Evolutionary conservation across 805 yeast species (phyloP), one percentile per base, ranked within the genome.

Genomic region (Lipomyces japonicus): DNA sequence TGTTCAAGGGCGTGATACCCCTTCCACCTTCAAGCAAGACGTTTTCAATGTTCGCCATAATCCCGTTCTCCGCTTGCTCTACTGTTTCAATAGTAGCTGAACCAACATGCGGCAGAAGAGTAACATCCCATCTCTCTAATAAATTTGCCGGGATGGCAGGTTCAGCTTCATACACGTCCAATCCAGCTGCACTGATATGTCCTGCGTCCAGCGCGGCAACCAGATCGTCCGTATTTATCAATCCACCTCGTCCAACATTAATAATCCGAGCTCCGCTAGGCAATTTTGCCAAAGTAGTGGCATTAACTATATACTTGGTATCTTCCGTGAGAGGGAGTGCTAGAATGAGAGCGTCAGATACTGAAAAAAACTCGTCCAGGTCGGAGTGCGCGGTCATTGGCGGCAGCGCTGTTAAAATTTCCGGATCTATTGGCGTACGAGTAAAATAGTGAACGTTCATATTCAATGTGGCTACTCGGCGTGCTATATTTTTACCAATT

Each of bases 171-270:
- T 72, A 80, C 16, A 80, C 85, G 53, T 80, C 84, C 3, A 79
- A 65, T 2, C 82, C 85, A 44, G 72, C 79, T 3, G 75, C 66
- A 4, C 74, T 71, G 16, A 80, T 65, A 58, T 78, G 74, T 16
- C 82, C 82, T 5, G 69, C 61, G 51, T 76, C 73, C 37, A 80
- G 66, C 3, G 74, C 72, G 24, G 66, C 68, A 1, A 72, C 72
- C 36, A 80, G 67, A 3, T 75, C 78, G 24, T 64, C 63, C 61
- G 79, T 83, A 60, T 80, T 77, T 51, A 80, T 71, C 18, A 80
- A 72, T 1, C 82, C 79, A 2, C 85, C 84, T 39, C 85, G 70
- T 12, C 83, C 82, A 25, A 80, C 77, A 65, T 79, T 79, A 50
- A 80, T 71, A 38, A 79, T 65, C 18, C 76, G 66, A 16, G 71